Base-by-base conservation (phyloP, 352 stramenopile genomes). In the Phytophthora fragariae region DNA sequence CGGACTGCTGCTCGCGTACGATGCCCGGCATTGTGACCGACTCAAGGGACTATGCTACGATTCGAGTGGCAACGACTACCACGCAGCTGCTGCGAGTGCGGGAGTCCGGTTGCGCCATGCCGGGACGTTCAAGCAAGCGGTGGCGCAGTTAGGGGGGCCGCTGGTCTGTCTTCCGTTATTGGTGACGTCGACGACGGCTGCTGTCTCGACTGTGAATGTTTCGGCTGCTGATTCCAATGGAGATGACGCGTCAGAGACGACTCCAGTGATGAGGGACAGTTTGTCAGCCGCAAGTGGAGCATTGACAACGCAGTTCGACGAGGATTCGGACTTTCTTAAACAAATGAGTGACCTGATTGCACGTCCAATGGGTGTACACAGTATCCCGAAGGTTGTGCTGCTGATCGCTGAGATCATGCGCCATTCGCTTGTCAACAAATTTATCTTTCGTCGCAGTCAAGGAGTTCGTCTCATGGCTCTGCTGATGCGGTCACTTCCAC, bases 341-440 rank as follows among this genome's bases (percentile, higher is more conserved):
- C 87, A 94, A 66, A 90, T 94, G 84, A 85, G 74, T 19, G 85
- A 92, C 57, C 66, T 92, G 58, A 89, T 94, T 65, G 77, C 88
- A 10, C 83, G 87, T n/a, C 87, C 89, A 5, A 80, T 96, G 44
- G 88, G 88, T 12, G 73, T 88, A 21, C 82, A 71, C 41, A 91
- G 79, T 65, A 85, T 96, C 41, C 84, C 88, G 2, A 92, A 92
- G 59, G 88, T 95, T 21, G 79, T 96, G 10, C 64, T 92, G 29
- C 59, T 96, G 21, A 83, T 96, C 33, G 89, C 86, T 5, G 89
- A 96, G 65, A 94, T 94, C 62, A 92, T 96, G 82, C 86, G 89
- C 31, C 88, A 95, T 68, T 96, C 89, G 33, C 77, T 91, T 21
- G 86, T 95, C 35, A 96, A 96, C 77, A 95, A 96, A 67, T 93